Conservation (phyloP, 345 rosid genomes). For the Sisymbrium altissimum region DNA sequence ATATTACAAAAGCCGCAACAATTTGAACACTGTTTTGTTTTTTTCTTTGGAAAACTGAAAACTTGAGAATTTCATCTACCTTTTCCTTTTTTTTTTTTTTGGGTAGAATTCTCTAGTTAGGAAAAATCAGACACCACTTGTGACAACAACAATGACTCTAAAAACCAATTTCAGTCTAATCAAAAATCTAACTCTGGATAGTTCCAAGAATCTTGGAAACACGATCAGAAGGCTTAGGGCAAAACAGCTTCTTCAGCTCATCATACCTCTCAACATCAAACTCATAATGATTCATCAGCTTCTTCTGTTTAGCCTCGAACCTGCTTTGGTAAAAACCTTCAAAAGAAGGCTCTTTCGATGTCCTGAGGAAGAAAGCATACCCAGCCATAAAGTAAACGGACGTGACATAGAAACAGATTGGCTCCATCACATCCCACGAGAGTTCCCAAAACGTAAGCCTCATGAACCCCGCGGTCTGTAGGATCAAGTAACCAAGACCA, state of each 20-base stretch:
- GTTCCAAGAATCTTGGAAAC: conserved; percentile 33
- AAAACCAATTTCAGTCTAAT: background rate
- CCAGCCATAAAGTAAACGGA: conserved; percentile 74
- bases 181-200: conserved; percentile 10
- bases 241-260: conserved; percentile 45
- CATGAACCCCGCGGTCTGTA: conserved; percentile 88
- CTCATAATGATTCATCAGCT: conserved; percentile 42
- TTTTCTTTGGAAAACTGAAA: background rate
- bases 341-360: conserved; percentile 86
- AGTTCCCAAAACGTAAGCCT: conserved; percentile 99
- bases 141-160: conserved; percentile 18
- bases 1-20: conserved; percentile 19
- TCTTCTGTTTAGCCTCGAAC: conserved; percentile 57
- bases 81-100: background rate
- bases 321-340: conserved; percentile 89
- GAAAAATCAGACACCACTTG: conserved; percentile 24
- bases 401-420: conserved; percentile 88
- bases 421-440: conserved; percentile 99
- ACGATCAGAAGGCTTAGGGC: conserved; percentile 17
- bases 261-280: conserved; percentile 60
- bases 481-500: conserved; percentile 64
- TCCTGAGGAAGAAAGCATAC: conserved; percentile 81
- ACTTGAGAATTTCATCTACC: conserved; percentile 14
- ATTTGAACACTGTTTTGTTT: background rate
- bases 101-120: conserved; percentile 5